Evolutionary conservation across 1,139 yeast genomes (phyloP).

Genomic region (Candida albicans): DNA sequence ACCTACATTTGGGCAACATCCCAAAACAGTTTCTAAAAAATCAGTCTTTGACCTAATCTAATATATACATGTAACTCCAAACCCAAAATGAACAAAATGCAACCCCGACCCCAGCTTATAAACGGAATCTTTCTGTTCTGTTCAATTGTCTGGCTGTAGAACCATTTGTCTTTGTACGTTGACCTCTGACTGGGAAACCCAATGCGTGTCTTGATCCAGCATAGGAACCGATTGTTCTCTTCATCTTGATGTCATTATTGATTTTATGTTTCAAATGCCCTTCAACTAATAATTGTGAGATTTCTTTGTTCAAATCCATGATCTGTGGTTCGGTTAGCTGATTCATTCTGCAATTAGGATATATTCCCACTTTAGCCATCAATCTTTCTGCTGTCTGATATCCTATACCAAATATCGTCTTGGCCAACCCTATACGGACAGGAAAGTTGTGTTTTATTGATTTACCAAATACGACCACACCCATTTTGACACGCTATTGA

Average conservation of each 20-base stretch:
- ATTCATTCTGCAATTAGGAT: slow-evolving; percentile 93
- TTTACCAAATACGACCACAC: slow-evolving; percentile 74
- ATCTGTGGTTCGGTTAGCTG: slow-evolving; percentile 87
- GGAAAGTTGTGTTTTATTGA: slow-evolving; percentile 56
- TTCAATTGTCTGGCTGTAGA: slow-evolving; percentile 86
- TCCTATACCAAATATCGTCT: slow-evolving; percentile 87
- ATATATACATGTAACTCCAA: background rate
- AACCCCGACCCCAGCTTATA: slow-evolving; percentile 2
- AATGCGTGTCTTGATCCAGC: slow-evolving; percentile 88
- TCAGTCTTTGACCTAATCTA: background rate
- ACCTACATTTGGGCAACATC: too few relatives aligned
- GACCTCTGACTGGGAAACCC: slow-evolving; percentile 93
- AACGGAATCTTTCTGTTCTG: slow-evolving; percentile 57
- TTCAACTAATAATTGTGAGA: slow-evolving; percentile 80
- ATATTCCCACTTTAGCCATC: slow-evolving; percentile 86
- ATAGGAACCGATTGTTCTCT: slow-evolving; percentile 80
- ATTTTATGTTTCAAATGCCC: slow-evolving; percentile 80
- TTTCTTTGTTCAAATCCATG: slow-evolving; percentile 81
- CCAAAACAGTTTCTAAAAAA: too few relatives aligned
- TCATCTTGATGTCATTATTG: slow-evolving; percentile 74
- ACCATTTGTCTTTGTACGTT: slow-evolving; percentile 87
- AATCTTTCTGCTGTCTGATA: slow-evolving; percentile 67
- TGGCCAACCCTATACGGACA: slow-evolving; percentile 67
- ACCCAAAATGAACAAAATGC: background rate
- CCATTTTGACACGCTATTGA: slow-evolving; percentile 43